Evolutionary conservation across 2,329 filamentous ascomycete species (phyloP), one percentile per base, ranked within the genome.

Genomic region (Epicoccum nigrum): DNA sequence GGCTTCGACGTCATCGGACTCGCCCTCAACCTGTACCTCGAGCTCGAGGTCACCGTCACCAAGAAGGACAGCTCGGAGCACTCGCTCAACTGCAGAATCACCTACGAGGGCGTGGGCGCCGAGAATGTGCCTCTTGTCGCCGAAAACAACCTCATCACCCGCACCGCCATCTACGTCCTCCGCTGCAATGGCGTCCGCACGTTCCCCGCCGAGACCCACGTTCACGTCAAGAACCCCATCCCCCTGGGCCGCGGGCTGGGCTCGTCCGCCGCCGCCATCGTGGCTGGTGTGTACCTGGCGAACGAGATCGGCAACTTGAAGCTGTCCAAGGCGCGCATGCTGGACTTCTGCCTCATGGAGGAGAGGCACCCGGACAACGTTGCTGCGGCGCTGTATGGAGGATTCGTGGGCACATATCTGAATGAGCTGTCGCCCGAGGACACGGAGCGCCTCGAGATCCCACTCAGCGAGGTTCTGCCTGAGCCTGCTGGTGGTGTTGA

Each of bases 311-410:
- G 92, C 30, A 83, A 87, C 25, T 81, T 99, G 55, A 81, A 87
- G 35, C 78, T 99, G 57, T 85, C 84, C 51, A 87, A 90, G 66
- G 88, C 90, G 59, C 83, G 94, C 31, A 83, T 99, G 71, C 87
- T 99, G 65, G 94, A 99, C 76, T 99, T 92, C 74, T 96, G 91
- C 70, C 80, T 99, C 61, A 99, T 99, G 94, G 96, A 97, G 74
- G 90, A 76, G 63, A 74, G 73, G n/a, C 73, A 76, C 56, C 73
- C 73, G 6, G 73, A 76, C 63, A 76, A 76, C 33, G 91, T 99
- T 43, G 94, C 92, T 51, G 94, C 94, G 12, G 92, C 94, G 7
- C 84, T 97, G 28, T 97, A 95, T 67, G 94, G 94, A 61, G 94
- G 94, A 25, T 97, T 99, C 63, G 92, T 99, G 20, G 94, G 94